A percentile compares a stretch with the other conserved stretches of the same genome.
Evolutionary conservation across 805 yeast species (phyloP).

Genomic region (Peterozyma xylosa): DNA sequence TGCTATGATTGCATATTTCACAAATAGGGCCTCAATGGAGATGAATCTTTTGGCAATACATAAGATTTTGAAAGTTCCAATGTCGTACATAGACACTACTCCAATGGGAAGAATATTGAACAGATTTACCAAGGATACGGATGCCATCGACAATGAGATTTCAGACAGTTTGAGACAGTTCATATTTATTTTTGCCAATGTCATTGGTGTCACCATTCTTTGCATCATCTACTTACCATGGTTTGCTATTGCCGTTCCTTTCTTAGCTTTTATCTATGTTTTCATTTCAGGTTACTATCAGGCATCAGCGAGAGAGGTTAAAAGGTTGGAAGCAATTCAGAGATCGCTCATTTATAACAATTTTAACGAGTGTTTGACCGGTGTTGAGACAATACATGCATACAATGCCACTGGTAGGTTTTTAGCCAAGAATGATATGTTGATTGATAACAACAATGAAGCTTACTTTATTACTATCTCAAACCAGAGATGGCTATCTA

Average conservation of each 20-base stretch:
- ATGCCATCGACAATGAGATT: constrained; percentile 71
- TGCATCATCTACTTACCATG: constrained; percentile 36
- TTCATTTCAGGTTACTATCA: constrained; percentile 34
- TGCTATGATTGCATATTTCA: constrained; percentile 39
- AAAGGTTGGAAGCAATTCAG: constrained; percentile 43
- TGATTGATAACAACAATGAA: constrained; percentile 31
- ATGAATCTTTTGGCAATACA: constrained; percentile 56
- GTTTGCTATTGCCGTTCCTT: constrained; percentile 38
- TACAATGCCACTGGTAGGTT: constrained; percentile 27
- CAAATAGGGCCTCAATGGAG: constrained; percentile 40
- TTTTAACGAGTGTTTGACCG: constrained; percentile 40
- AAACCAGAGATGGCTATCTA: constrained; percentile 58
- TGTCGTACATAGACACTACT: constrained; percentile 75
- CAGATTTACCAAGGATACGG: constrained; percentile 82
- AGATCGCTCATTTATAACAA: constrained; percentile 45
- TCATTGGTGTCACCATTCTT: constrained; percentile 11
- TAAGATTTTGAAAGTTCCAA: constrained; percentile 65
- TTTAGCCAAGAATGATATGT: constrained; percentile 26
- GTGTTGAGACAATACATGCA: constrained; percentile 40
- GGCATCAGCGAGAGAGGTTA: constrained; percentile 42
- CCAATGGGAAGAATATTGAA: constrained; percentile 83
- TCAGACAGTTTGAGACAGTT: constrained; percentile 62
- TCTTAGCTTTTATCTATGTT: constrained; percentile 24
- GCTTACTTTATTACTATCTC: constrained; percentile 43
- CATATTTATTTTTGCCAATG: constrained; percentile 34